Conservation (phyloP, 2,329 filamentous ascomycete genomes). For the Chaetomiaceae sp. region DNA sequence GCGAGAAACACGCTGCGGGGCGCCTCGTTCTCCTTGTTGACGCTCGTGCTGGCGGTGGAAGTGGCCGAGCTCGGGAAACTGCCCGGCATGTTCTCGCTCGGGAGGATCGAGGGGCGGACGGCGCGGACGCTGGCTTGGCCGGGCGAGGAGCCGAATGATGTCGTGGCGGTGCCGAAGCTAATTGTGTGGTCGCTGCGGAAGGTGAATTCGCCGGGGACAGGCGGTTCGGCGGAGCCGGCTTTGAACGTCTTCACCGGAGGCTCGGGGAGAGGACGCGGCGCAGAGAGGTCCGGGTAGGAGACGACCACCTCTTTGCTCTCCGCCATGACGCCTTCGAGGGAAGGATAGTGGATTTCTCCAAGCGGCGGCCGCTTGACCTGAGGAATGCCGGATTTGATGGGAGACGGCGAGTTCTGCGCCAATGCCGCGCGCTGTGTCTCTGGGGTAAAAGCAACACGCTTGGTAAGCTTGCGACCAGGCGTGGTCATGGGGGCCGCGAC, state of each 20-base stretch:
- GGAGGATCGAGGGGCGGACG: slow-evolving; percentile 49
- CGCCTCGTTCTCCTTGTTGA: slow-evolving; percentile 52
- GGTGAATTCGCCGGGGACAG: slow-evolving; percentile 56
- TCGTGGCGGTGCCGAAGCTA: slow-evolving; percentile 46
- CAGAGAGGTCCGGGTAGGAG: slow-evolving; percentile 25
- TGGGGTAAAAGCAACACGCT: slow-evolving; percentile 77
- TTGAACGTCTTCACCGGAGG: slow-evolving; percentile 24
- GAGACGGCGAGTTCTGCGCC: slow-evolving; percentile 51
- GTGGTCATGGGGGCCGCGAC: slow-evolving; percentile 55
- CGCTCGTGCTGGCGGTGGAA: slow-evolving; percentile 18
- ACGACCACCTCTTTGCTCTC: slow-evolving; percentile 26
- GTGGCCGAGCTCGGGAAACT: slow-evolving; percentile 43
- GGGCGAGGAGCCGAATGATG: slow-evolving; percentile 53
- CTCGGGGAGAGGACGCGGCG: slow-evolving; percentile 26
- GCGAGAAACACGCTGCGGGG: slow-evolving; percentile 38
- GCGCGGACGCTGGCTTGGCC: slow-evolving; percentile 60
- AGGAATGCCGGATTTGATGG: slow-evolving; percentile 47
- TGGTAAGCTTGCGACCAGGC: slow-evolving; percentile 61
- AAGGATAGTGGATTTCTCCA: slow-evolving; percentile 34
- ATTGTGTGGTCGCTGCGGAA: slow-evolving; percentile 65
- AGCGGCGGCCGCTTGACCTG: slow-evolving; percentile 27
- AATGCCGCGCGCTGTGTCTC: slow-evolving; percentile 52
- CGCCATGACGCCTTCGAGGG: slow-evolving; percentile 30
- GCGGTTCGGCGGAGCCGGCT: slow-evolving; percentile 30
- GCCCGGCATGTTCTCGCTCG: slow-evolving; percentile 48